Conservation (phyloP, 805 yeast genomes). For the Lipomyces anomalus region DNA sequence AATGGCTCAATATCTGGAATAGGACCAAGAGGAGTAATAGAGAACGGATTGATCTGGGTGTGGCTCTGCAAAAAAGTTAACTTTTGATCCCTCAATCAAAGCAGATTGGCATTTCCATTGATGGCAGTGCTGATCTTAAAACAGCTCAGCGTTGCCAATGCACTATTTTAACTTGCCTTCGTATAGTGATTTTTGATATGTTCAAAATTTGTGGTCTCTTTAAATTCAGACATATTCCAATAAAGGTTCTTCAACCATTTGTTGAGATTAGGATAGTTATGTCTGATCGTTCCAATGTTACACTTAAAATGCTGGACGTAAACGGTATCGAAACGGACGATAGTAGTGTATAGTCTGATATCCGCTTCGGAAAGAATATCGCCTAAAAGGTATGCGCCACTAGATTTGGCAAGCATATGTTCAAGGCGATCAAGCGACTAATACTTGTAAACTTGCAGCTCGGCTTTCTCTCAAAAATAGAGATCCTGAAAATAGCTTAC, state of each 20-base stretch:
- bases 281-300: slow-evolving; percentile 73
- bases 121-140: neutral
- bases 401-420: slow-evolving; percentile 42
- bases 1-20: slow-evolving; percentile 60
- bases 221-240: slow-evolving; percentile 71
- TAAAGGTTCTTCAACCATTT: slow-evolving; percentile 78
- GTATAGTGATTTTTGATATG: slow-evolving; percentile 92
- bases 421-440: slow-evolving; percentile 68
- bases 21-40: slow-evolving; percentile 87
- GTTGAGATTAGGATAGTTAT: slow-evolving; percentile 70
- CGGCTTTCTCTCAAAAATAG: no score
- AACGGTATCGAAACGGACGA: slow-evolving; percentile 85
- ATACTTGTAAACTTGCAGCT: no score
- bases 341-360: slow-evolving; percentile 77
- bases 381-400: slow-evolving; percentile 50
- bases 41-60: slow-evolving; percentile 67
- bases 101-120: no score
- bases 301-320: slow-evolving; percentile 95
- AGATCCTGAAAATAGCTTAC: no score
- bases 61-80: slow-evolving; percentile 45
- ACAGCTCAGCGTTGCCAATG: no score
- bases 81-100: neutral
- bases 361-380: slow-evolving; percentile 82
- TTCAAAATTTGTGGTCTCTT: slow-evolving; percentile 73
- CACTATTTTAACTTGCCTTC: slow-evolving; percentile 40